Evolutionary conservation across 371 early-diverging fungal species (phyloP), one percentile per base, ranked within the genome.

Genomic region (Circinella umbellata): DNA sequence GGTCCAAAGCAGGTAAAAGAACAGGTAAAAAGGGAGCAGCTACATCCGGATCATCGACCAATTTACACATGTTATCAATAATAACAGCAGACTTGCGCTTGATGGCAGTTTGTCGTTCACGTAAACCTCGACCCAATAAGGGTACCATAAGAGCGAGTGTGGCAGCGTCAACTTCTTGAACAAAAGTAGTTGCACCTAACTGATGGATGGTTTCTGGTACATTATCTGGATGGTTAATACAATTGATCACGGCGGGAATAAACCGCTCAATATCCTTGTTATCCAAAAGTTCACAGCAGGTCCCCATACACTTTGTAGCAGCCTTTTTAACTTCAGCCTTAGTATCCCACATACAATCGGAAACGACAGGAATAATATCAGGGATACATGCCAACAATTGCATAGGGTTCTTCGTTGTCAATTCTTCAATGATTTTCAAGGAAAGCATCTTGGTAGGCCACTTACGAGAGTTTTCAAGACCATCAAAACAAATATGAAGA

Each of bases 1-100:
- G 83, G 66, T 92, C 90, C 46, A 94, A 80, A 63, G 90, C 92
- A 35, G 95, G 95, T 51, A 94, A 76, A 64, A 94, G 83, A 69
- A 88, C 81, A 55, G 94, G 94, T 79, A 94, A 78, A 86, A 94
- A 94, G 74, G 89, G 94, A 10, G 88, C 90, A 63, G 93, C 94
- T n/a, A 92, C 91, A 63, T 85, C 86, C 18, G 95, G 94, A 77
- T 92, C 88, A 71, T 89, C 85, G 66, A 93, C 93, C 42, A 94
- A 87, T 83, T 93, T 93, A 77, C 89, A 93, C 89, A 94, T 89
- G 80, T 94, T 94, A 77, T 92, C 91, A 61, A 94, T 91, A 69
- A 94, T 93, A 73, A 93, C 89, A 65, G 93, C 90, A 68, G 92
- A 81, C 80, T 92, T 91, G 83, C 94, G 93, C 75, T 91, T 85